Conservation (phyloP, 2,329 filamentous ascomycete species). For the Colletotrichum destructivum region DNA sequence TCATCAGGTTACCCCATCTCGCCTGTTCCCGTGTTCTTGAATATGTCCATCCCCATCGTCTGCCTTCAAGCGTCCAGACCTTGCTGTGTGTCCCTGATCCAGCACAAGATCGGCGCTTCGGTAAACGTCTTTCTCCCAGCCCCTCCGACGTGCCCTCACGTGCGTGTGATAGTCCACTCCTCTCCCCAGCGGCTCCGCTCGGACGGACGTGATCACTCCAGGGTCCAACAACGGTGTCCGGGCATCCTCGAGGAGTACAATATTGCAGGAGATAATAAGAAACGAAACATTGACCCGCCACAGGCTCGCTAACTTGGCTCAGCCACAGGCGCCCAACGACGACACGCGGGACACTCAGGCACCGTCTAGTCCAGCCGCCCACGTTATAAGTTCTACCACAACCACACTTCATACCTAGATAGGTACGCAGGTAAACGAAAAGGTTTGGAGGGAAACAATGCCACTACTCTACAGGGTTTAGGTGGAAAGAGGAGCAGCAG, state of each 20-base stretch:
- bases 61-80: too few relatives aligned
- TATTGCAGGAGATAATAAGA: neutral
- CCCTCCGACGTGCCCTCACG: conserved; percentile 2
- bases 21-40: neutral
- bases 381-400: conserved; percentile 21
- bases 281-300: conserved; percentile 37
- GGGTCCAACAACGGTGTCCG: conserved; percentile 13
- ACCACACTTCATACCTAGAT: too few relatives aligned
- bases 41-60: neutral
- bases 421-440: too few relatives aligned
- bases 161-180: conserved; percentile 8
- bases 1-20: neutral
- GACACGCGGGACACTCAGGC: conserved; percentile 19
- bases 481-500: neutral
- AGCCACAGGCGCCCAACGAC: conserved; percentile 32
- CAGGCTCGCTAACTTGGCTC: conserved; percentile 20
- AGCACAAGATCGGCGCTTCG: neutral
- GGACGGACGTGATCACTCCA: conserved; percentile 24
- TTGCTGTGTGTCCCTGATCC: neutral
- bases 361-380: conserved; percentile 4
- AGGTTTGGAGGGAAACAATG: too few relatives aligned
- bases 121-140: neutral
- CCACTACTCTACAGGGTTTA: too few relatives aligned
- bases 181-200: conserved; percentile 27
- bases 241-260: conserved; percentile 16